Percentiles rank a stretch among this genome's conserved stretches.
phyloP scores from a whole-genome alignment of 257 asterid species.

The Solanum rostratum region DNA sequence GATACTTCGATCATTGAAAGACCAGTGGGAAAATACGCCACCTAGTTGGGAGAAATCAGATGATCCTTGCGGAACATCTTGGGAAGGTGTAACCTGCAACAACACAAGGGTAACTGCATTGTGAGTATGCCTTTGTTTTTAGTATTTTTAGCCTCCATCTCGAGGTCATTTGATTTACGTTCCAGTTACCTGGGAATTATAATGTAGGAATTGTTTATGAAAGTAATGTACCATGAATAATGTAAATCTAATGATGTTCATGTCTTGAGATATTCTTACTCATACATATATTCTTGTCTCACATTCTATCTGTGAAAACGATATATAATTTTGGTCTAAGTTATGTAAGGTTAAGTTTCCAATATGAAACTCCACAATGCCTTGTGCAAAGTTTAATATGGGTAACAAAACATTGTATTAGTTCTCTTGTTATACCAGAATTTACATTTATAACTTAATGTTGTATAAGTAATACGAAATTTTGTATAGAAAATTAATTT shows the following conservation, averaged over 20 bases:
- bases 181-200: background rate
- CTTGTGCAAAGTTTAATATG: background rate
- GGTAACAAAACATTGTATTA: background rate
- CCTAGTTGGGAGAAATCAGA: slow-evolving; percentile 66
- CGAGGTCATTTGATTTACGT: background rate
- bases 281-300: background rate
- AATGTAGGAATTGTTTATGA: background rate
- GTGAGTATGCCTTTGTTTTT: slow-evolving; percentile 21
- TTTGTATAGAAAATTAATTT: background rate
- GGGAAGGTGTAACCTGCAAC: slow-evolving; percentile 87
- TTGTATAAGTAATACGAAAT: background rate
- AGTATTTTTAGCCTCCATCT: background rate
- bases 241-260: too few species aligned
- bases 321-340: too few species aligned
- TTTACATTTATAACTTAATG: background rate
- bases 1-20: slow-evolving; percentile 67
- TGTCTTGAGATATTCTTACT: background rate
- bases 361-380: background rate
- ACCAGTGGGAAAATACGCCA: slow-evolving; percentile 65
- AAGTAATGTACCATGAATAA: background rate
- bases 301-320: background rate
- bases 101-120: slow-evolving; percentile 61
- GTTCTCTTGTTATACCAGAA: background rate
- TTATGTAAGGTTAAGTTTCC: background rate
- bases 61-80: slow-evolving; percentile 58